These are phyloP conservation scores for Xylariaceae sp. DNA, from an alignment of 2,329 filamentous ascomycete genomes.

Conservation along the genomic window DNA sequence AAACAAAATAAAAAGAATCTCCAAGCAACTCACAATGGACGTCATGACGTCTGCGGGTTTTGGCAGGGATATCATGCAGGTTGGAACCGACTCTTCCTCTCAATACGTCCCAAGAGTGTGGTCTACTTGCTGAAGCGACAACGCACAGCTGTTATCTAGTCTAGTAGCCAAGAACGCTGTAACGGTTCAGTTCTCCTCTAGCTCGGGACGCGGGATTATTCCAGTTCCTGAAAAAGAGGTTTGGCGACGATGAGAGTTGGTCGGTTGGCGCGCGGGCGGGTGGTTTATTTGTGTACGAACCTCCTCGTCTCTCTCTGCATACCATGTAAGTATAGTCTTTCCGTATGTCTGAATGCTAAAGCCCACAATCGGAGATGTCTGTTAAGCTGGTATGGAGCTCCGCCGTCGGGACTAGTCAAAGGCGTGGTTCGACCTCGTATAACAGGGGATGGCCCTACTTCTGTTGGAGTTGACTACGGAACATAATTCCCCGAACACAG, in stretches of 20 bases:
- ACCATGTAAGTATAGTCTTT: too few species aligned
- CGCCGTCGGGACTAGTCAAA: slow-evolving; percentile 3
- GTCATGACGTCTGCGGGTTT: slow-evolving; percentile 40
- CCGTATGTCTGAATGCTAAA: too few species aligned
- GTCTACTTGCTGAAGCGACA: slow-evolving; percentile 8
- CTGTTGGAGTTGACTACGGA: slow-evolving; percentile 8
- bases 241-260: background rate
- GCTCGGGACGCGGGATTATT: too few species aligned
- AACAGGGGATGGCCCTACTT: slow-evolving; percentile 12
- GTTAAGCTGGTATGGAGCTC: background rate
- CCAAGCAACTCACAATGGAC: slow-evolving; percentile 43
- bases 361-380: too few species aligned
- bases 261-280: too few species aligned
- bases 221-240: background rate
- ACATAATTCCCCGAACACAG: slow-evolving; percentile 17
- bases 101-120: slow-evolving; percentile 26
- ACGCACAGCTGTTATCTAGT: slow-evolving; percentile 1
- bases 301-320: background rate
- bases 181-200: slow-evolving; percentile 4
- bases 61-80: slow-evolving; percentile 27
- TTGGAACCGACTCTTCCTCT: slow-evolving; percentile 5
- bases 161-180: slow-evolving; percentile 8
- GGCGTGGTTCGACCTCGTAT: slow-evolving; percentile 5
- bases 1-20: slow-evolving; percentile 10
- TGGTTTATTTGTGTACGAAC: background rate